Percentiles rank a stretch among this genome's conserved stretches.
Conservation (phyloP, 192 early-diverging fungal species). For the Paraglomus brasilianum region DNA sequence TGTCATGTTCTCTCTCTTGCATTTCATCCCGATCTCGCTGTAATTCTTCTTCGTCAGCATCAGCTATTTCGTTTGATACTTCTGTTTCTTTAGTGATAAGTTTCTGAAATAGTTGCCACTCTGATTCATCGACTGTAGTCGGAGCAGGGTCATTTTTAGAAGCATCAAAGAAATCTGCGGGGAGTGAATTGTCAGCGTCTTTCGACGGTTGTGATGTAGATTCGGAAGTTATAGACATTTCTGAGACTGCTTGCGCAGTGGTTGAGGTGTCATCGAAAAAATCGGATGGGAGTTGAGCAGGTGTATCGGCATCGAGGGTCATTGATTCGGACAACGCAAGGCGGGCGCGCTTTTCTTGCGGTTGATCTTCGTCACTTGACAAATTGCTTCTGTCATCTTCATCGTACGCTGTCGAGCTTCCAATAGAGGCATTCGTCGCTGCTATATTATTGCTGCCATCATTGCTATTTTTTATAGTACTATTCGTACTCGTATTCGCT, state of each 20-base stretch:
- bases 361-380: too few relatives aligned
- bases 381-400: too few relatives aligned
- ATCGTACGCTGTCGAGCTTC: too few relatives aligned
- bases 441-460: too few relatives aligned
- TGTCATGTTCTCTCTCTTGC: conserved; percentile 30
- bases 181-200: background rate
- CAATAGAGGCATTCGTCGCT: too few relatives aligned
- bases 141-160: background rate
- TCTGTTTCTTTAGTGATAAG: conserved; percentile 30
- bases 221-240: background rate
- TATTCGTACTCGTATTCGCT: background rate
- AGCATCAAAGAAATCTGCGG: conserved; percentile 28
- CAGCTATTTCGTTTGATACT: conserved; percentile 27
- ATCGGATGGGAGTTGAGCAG: background rate
- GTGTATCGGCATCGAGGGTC: background rate
- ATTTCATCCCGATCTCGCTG: conserved; percentile 32
- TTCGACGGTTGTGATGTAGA: too few relatives aligned
- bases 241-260: background rate
- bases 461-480: background rate
- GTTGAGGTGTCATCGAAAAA: background rate
- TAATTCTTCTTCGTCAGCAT: conserved; percentile 30
- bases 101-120: conserved; percentile 27
- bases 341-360: background rate
- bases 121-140: conserved; percentile 18
- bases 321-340: background rate